Evolutionary conservation across 345 rosid species (phyloP).

Genomic region (Leavenworthia alabamica): DNA sequence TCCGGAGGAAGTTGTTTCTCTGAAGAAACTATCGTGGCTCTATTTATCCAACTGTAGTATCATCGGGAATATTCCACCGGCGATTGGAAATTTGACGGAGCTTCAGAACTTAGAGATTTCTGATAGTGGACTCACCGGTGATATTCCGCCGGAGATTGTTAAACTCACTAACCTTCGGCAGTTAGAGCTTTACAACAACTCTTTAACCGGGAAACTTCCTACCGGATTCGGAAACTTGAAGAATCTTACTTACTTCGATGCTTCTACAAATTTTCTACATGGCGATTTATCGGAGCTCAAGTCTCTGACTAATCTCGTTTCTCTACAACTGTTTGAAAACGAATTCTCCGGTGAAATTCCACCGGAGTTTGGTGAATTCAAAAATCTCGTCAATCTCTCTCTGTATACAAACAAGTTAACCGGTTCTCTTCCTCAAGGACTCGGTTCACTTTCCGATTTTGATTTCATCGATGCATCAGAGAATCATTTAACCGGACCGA

Average conservation of each 20-base stretch:
- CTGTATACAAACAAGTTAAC: conserved; percentile 55
- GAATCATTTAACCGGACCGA: conserved; percentile 58
- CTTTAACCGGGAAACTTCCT: conserved; percentile 61
- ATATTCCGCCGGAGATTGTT: conserved; percentile 55
- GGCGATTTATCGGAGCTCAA: conserved; percentile 61
- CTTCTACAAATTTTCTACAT: conserved; percentile 46
- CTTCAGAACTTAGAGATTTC: conserved; percentile 55
- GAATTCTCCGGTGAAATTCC: conserved; percentile 64
- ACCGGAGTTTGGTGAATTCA: conserved; percentile 58
- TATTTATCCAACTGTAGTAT: conserved; percentile 64
- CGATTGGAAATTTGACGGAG: conserved; percentile 53
- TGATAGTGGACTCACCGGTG: conserved; percentile 41
- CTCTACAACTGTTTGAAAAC: conserved; percentile 58
- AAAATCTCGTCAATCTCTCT: conserved; percentile 57
- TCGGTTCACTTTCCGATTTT: conserved; percentile 69
- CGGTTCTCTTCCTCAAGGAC: conserved; percentile 62
- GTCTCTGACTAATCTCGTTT: conserved; percentile 47
- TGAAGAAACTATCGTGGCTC: conserved; percentile 48
- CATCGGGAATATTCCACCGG: conserved; percentile 49
- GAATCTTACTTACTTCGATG: conserved; percentile 51
- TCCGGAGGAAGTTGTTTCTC: conserved; percentile 42
- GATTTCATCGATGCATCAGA: conserved; percentile 77
- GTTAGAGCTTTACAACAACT: conserved; percentile 61
- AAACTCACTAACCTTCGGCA: conserved; percentile 54
- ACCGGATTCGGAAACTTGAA: conserved; percentile 58